Evolutionary conservation across 2,329 filamentous ascomycete genomes (phyloP).

Genomic region (Zymoseptoria brevis): DNA sequence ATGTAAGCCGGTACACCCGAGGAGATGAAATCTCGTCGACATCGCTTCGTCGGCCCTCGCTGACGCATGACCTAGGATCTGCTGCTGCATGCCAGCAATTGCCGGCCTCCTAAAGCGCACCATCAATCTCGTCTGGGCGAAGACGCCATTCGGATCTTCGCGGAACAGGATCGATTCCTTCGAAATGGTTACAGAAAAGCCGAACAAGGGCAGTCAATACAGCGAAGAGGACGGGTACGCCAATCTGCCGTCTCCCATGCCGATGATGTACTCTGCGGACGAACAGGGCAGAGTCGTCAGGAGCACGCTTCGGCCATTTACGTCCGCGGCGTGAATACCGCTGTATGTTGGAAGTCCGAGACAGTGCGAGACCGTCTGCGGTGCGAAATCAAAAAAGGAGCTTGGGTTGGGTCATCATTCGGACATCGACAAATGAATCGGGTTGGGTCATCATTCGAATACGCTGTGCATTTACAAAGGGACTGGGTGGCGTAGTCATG

Average conservation of each 20-base stretch:
- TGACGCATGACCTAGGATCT: constrained; percentile 4
- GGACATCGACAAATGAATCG: background rate
- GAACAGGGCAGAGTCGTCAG: background rate
- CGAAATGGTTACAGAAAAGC: background rate
- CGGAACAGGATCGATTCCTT: background rate
- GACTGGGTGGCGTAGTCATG: too few species aligned
- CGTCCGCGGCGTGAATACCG: background rate
- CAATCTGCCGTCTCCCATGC: background rate
- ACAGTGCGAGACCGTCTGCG: background rate
- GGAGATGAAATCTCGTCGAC: background rate
- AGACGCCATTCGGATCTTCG: background rate
- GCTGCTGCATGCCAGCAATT: constrained; percentile 19
- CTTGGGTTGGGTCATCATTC: background rate
- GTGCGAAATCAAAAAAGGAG: background rate
- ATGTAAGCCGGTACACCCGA: background rate
- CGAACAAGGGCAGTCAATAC: background rate
- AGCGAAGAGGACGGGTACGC: background rate
- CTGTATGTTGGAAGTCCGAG: background rate
- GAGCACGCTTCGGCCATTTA: background rate
- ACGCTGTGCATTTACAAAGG: background rate
- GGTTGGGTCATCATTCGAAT: background rate
- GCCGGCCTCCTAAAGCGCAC: constrained; percentile 14
- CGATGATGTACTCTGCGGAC: background rate
- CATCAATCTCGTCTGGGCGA: background rate
- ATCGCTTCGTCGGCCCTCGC: background rate